These are phyloP conservation scores for Taiozyma sp. DNA, from an alignment of 1,139 yeast species.

Conservation along the genomic window DNA sequence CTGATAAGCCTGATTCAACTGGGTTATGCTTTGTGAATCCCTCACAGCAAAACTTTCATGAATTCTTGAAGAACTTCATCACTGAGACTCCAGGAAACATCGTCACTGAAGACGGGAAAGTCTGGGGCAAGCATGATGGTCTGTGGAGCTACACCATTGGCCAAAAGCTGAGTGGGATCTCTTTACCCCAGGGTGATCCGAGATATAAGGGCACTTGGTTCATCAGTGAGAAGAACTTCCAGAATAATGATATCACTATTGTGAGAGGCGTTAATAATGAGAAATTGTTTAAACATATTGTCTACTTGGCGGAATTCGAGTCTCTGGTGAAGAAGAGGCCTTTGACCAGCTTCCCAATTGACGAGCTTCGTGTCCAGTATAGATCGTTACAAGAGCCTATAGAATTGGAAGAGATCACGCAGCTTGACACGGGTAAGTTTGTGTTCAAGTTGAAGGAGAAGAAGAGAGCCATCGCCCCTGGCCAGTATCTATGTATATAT, in stretches of 20 bases:
- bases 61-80: conserved; percentile 73
- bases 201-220: conserved; percentile 78
- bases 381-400: conserved; percentile 54
- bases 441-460: conserved; percentile 35
- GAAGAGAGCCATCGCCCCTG: conserved; percentile 82
- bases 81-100: conserved; percentile 73
- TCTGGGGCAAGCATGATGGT: conserved; percentile 83
- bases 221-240: conserved; percentile 63
- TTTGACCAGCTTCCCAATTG: conserved; percentile 9
- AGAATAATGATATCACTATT: conserved; percentile 69
- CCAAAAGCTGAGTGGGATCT: conserved; percentile 62
- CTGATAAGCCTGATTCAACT: conserved; percentile 84
- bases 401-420: conserved; percentile 11
- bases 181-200: conserved; percentile 87
- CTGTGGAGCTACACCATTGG: conserved; percentile 95
- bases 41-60: conserved; percentile 62
- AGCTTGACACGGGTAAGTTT: conserved; percentile 17
- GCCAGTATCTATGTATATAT: conserved; percentile 80
- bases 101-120: conserved; percentile 50
- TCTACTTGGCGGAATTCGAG: conserved; percentile 33
- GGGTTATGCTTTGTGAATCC: conserved; percentile 86
- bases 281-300: conserved; percentile 43
- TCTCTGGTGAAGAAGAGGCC: conserved; percentile 7
- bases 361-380: conserved; percentile 48
- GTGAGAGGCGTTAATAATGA: conserved; percentile 70